Percentiles rank a stretch among this genome's conserved stretches.
Evolutionary conservation across 805 yeast species (phyloP).

Genomic region (Ogataea philodendri): DNA sequence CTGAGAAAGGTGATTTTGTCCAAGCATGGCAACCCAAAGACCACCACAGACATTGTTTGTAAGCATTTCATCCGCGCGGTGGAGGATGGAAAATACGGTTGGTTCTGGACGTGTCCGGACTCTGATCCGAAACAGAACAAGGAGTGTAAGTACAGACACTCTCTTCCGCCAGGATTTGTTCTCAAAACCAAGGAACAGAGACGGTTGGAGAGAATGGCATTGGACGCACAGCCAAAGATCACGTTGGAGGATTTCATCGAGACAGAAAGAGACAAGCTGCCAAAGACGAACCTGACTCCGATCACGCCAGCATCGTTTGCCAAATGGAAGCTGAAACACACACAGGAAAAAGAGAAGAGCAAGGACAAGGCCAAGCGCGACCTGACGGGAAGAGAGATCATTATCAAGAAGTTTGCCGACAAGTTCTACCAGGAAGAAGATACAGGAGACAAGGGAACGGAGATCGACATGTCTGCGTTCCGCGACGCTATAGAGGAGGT

Average conservation of each 20-base stretch:
- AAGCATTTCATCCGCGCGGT: constrained; percentile 94
- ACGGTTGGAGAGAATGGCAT: constrained; percentile 80
- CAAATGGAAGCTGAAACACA: constrained; percentile 77
- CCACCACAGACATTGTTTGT: constrained; percentile 94
- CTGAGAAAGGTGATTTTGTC: constrained; percentile 80
- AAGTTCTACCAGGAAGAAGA: constrained; percentile 55
- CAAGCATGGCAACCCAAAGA: constrained; percentile 91
- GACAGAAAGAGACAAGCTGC: constrained; percentile 83
- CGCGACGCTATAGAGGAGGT: constrained; percentile 56
- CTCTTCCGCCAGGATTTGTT: constrained; percentile 95
- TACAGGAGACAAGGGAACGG: constrained; percentile 46
- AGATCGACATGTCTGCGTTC: constrained; percentile 57
- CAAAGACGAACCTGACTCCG: constrained; percentile 74
- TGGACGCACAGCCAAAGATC: constrained; percentile 81
- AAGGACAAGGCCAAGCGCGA: constrained; percentile 44
- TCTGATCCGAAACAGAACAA: constrained; percentile 58
- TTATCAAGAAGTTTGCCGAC: constrained; percentile 58
- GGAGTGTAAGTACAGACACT: constrained; percentile 90
- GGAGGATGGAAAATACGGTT: constrained; percentile 95
- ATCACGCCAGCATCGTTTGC: constrained; percentile 78
- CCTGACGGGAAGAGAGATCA: constrained; percentile 67
- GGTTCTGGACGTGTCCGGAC: constrained; percentile 98
- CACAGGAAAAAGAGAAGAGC: constrained; percentile 48
- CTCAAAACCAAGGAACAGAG: constrained; percentile 96
- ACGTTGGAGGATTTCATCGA: constrained; percentile 95